Base-by-base conservation (phyloP, 2,329 filamentous ascomycete genomes). In the Colletotrichum sp. region DNA sequence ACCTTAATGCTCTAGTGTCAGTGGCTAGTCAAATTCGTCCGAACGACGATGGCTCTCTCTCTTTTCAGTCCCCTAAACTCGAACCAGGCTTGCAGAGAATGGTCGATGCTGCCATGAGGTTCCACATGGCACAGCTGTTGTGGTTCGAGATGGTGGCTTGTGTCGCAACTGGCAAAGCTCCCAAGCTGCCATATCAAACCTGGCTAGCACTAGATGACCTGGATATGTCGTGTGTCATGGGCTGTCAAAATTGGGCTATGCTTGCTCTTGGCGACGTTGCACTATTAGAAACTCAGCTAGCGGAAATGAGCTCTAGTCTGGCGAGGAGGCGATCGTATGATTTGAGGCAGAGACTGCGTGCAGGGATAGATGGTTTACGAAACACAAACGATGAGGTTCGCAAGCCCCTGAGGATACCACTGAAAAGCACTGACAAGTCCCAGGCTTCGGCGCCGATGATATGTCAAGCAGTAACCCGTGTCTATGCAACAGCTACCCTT, bases 211-310 rank as follows among this genome's bases (percentile, higher is more conserved):
- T 72, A 12, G 68, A 72, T 15, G 72, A 72, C 10, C 32, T 72
- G 3, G 76, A 77, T 39, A 28, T 76, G 18, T 76, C 76, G 2
- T 66, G 64, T 18, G 62, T 76, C 6, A 77, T 71, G 72, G 72
- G 76, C 2, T 76, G 76, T n/a, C 72, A 77, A 30, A 76, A 72
- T 16, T 77, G 72, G 76, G 76, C 57, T 12, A 72, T 77, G 72
- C 36, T 69, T 6, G 72, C 76, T 28, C 66, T 77, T 15, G 76
- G 72, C 4, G 76, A 77, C 21, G 49, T 77, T 16, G 72, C 63
- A 15, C 21, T 18, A 16, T 30, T 73, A 16, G 65, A 71, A 24
- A 24, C 68, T 12, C 59, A 68, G 36, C 44, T 55, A 18, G n/a
- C 15, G 18, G 68, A 72, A 21, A 36, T 52, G 21, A 60, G 24